phyloP scores from a whole-genome alignment of 208 protist species.

The Novymonas esmeraldas region DNA sequence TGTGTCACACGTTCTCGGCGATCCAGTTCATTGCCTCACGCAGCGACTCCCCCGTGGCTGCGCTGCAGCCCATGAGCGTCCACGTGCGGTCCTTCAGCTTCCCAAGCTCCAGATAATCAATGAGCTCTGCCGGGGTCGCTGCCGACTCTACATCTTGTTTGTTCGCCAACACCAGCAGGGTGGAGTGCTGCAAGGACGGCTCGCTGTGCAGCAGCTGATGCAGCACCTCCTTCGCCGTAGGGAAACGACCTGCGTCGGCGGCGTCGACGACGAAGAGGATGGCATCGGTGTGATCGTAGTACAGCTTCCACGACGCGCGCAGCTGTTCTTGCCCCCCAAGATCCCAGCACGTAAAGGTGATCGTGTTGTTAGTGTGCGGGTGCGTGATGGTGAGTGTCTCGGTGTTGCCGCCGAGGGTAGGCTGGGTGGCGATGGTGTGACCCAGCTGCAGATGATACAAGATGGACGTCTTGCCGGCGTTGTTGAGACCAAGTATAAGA shows the following conservation, averaged over 20 bases:
- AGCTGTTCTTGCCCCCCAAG: conserved; percentile 95
- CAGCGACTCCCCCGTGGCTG: conserved; percentile 91
- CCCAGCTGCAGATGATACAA: conserved; percentile 98
- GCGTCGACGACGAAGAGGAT: conserved; percentile 95
- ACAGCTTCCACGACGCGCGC: conserved; percentile 94
- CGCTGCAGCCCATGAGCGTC: conserved; percentile 95
- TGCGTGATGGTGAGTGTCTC: conserved; percentile 97
- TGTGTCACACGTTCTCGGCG: conserved; percentile 55
- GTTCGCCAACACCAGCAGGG: conserved; percentile 95
- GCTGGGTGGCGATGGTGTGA: conserved; percentile 97
- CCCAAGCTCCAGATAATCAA: conserved; percentile 86
- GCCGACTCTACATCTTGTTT: conserved; percentile 95
- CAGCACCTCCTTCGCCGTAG: conserved; percentile 83
- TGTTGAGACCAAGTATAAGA: conserved; percentile 96
- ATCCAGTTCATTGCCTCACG: conserved; percentile 94
- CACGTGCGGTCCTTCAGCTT: conserved; percentile 91
- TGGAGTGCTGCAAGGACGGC: conserved; percentile 78
- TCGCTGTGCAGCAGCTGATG: conserved; percentile 81
- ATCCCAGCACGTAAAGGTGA: conserved; percentile 98
- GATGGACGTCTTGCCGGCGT: conserved; percentile 98
- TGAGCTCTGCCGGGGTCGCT: conserved; percentile 77
- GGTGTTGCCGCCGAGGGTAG: conserved; percentile 97
- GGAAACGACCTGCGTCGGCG: conserved; percentile 78
- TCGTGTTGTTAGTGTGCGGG: conserved; percentile 79
- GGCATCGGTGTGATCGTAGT: conserved; percentile 96